Percentiles rank a stretch among this genome's conserved stretches.
These are phyloP conservation scores for Carex cristatella DNA, from an alignment of 176 grass and related monocot species.

Conservation along the genomic window DNA sequence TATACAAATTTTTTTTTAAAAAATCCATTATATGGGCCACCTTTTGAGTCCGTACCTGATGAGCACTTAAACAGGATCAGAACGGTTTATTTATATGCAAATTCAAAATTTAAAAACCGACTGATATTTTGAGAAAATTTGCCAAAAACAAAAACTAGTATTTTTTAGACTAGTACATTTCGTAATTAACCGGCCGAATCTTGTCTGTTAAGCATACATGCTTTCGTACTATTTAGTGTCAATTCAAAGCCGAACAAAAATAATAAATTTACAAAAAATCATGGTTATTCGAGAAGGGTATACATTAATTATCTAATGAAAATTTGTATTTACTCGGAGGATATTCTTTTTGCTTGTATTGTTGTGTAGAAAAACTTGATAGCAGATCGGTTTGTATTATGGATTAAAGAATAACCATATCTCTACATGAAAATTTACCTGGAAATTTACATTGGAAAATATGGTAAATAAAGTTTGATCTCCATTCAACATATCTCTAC, in stretches of 20 bases:
- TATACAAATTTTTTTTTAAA: neutral
- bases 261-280: neutral
- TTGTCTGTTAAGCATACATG: neutral
- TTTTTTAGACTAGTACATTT: too few relatives aligned
- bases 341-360: too few relatives aligned
- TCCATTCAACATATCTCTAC: too few relatives aligned
- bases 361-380: neutral
- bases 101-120: neutral
- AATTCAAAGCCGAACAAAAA: neutral
- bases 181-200: neutral
- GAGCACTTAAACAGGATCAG: neutral
- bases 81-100: neutral
- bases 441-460: too few relatives aligned
- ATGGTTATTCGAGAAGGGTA: neutral
- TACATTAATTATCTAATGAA: neutral
- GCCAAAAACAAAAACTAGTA: too few relatives aligned
- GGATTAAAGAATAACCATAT: too few relatives aligned
- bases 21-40: neutral
- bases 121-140: neutral
- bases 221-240: too few relatives aligned
- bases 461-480: too few relatives aligned
- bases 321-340: neutral
- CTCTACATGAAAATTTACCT: too few relatives aligned
- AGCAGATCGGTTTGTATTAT: too few relatives aligned
- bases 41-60: neutral